phyloP scores from a whole-genome alignment of 495 filamentous ascomycete species.

The Venustampulla echinocandica region DNA sequence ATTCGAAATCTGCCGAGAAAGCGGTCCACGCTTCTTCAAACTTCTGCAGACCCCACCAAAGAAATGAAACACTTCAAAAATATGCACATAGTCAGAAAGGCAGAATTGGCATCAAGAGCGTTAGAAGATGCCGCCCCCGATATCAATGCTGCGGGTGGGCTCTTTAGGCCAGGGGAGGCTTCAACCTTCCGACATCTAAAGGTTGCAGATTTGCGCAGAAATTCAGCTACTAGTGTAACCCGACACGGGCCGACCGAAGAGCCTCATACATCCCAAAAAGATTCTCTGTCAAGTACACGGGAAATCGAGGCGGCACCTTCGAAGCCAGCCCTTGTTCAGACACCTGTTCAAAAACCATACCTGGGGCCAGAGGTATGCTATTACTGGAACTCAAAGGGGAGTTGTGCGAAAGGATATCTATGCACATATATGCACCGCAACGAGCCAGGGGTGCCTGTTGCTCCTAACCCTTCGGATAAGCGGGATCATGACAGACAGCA shows the following conservation, averaged over 20 bases:
- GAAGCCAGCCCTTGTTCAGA: too few relatives aligned
- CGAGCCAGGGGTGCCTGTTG: conserved; percentile 1
- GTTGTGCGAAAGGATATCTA: background rate
- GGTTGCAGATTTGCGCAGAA: conserved; percentile 6
- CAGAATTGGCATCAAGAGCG: conserved; percentile 12
- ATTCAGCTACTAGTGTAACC: too few relatives aligned
- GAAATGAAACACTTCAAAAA: conserved; percentile 13
- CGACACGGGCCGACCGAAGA: too few relatives aligned
- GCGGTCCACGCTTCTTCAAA: conserved; percentile 8
- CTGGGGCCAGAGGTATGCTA: conserved; percentile 1
- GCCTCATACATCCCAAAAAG: too few relatives aligned
- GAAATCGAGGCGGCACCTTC: too few relatives aligned
- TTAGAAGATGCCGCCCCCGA: conserved; percentile 18
- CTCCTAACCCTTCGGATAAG: too few relatives aligned
- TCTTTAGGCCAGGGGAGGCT: conserved; percentile 13
- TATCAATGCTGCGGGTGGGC: conserved; percentile 12
- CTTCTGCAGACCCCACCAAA: conserved; percentile 7
- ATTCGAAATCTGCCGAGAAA: conserved; percentile 1
- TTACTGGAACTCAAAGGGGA: conserved; percentile 1
- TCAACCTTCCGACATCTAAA: conserved; percentile 4
- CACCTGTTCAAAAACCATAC: background rate
- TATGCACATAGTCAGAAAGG: conserved; percentile 14
- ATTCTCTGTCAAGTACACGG: too few relatives aligned
- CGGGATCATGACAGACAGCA: too few relatives aligned
- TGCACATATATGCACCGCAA: conserved; percentile 8